Conservation (phyloP, 345 rosid species). For the Tarenaya hassleriana region DNA sequence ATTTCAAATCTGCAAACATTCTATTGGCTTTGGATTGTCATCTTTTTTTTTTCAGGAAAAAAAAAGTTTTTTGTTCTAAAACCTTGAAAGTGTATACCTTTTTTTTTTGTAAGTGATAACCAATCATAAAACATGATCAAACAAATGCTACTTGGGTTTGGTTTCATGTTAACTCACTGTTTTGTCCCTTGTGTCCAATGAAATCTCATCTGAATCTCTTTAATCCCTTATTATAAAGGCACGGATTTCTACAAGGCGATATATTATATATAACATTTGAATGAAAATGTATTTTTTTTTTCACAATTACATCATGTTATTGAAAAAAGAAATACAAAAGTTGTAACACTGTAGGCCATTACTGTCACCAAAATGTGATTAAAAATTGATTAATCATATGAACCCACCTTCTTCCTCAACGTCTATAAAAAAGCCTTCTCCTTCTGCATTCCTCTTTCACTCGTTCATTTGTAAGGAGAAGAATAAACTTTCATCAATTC, state of each 20-base stretch:
- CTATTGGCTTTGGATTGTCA: no score
- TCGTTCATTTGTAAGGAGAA: conserved; percentile 24
- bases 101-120: no score
- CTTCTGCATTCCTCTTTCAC: conserved; percentile 7
- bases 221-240: conserved; percentile 13
- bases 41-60: no score
- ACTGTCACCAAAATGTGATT: conserved; percentile 50
- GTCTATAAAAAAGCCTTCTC: conserved; percentile 41
- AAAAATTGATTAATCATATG: conserved; percentile 37
- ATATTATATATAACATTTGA: no score
- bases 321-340: conserved; percentile 16
- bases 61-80: no score
- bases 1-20: no score
- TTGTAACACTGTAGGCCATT: conserved; percentile 65
- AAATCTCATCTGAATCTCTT: conserved; percentile 24
- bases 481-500: no score
- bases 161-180: conserved; percentile 30
- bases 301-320: no score
- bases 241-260: no score
- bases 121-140: no score
- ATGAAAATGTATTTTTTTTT: no score
- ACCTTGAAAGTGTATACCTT: no score
- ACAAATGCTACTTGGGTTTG: conserved; percentile 19
- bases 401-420: conserved; percentile 45
- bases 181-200: conserved; percentile 28